Base-by-base conservation (phyloP, 78 protist genomes). In the Dictyostelium firmibasis region DNA sequence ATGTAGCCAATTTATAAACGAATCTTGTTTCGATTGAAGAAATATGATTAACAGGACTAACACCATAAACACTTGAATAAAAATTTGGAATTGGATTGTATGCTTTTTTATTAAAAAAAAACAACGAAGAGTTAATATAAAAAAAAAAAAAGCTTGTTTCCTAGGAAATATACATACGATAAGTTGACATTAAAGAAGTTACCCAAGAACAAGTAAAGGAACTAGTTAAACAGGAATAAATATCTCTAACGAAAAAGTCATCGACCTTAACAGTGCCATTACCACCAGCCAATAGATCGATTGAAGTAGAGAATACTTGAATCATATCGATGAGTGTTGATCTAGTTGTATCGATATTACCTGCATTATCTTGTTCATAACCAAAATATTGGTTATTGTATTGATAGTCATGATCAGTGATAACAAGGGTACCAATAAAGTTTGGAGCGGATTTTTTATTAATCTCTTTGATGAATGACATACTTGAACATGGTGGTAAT, bases 401-500 rank as follows among this genome's bases (percentile, higher is more conserved):
- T n/a, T n/a, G 75, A 25, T 47, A 25, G 8, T 78, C 79, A 53
- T 92, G 96, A 85, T 92, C 96, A 1, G 96, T 86, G n/a, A 92
- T 60, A 7, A 92, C n/a, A 2, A 84, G 62, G 6, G 31, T 8
- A n/a, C 38, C 64, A 33, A 92, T 92, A 20, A 57, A 57, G 67
- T 57, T 57, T 57, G 27, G 27, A 5, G 67, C 11, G 0, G 67
- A 57, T 57, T 57, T 57, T 60, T 29, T 36, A 23, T 36, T 13
- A 2, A 10, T 53, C 13, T 75, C 27, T 33, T 85, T 85, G 3
- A 92, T 23, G 35, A 84, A 92, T 36, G 96, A 64, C 96, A 92
- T 92, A 8, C 81, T 29, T 44, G 96, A 92, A 6, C 85, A 76
- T 75, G 96, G 96, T 33, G 96, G 96, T 8, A 92, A 7, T 72